Percentiles rank a stretch among this genome's conserved stretches.
Evolutionary conservation across 768 basidiomycete genomes (phyloP).

Genomic region (Arthromyces matolae): DNA sequence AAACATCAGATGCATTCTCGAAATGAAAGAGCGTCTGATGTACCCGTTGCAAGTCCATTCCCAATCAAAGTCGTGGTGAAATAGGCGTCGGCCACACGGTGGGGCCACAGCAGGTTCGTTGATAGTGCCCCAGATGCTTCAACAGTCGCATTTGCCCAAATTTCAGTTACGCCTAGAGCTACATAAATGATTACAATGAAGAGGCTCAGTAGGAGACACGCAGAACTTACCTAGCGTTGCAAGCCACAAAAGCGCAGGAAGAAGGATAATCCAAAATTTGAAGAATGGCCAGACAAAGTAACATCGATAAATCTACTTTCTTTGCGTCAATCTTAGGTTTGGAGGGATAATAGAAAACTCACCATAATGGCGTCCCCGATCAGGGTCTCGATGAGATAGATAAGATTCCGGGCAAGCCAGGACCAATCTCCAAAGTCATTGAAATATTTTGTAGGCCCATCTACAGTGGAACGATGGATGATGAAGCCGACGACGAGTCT

Average conservation of each 20-base stretch:
- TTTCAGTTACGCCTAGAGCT: neutral
- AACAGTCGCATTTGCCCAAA: too few species aligned
- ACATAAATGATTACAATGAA: neutral
- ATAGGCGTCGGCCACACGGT: neutral
- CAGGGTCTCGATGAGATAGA: neutral
- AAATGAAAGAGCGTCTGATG: neutral
- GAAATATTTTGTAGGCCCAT: too few species aligned
- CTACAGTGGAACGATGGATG: too few species aligned
- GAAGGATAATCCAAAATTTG: neutral
- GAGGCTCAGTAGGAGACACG: too few species aligned
- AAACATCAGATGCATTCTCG: neutral
- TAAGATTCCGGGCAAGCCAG: too few species aligned
- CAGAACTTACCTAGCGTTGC: slow-evolving; percentile 4
- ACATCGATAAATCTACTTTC: neutral
- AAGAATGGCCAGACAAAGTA: slow-evolving; percentile 1
- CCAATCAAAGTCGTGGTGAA: slow-evolving; percentile 2
- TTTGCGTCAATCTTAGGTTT: neutral
- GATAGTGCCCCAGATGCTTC: too few species aligned
- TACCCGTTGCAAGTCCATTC: slow-evolving; percentile 2
- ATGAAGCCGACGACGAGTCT: too few species aligned
- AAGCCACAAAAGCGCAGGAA: slow-evolving; percentile 3
- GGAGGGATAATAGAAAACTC: neutral
- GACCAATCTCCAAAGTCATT: too few species aligned
- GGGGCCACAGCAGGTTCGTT: neutral
- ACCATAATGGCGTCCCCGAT: slow-evolving; percentile 1